Evolutionary conservation across 208 protist genomes (phyloP), one percentile per base, ranked within the genome.

Genomic region (Trypanosoma scelopori): DNA sequence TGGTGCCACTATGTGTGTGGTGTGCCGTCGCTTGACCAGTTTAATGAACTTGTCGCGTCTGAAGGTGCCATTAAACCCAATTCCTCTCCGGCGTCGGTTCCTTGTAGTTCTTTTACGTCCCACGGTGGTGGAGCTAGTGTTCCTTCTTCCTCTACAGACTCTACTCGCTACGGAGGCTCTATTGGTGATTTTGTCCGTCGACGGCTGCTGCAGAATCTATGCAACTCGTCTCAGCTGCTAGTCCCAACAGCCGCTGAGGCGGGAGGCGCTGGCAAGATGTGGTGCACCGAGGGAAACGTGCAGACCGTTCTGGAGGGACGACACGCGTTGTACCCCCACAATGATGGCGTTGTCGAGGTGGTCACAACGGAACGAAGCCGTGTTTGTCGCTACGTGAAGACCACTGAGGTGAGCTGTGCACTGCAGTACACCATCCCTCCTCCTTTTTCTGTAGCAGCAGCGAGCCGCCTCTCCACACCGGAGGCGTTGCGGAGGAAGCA

Each of bases 271-370:
- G 30, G 30, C 22, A 42, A 42, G 52, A 25, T 65, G 18, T 65
- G 47, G 16, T 32, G 25, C 46, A 50, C 49, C 45, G 49, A 65
- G 48, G 65, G 56, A 27, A 43, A 65, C 11, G n/a, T 55, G 42
- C 59, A 68, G 5, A 69, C 69, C 4, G 55, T 71, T 9, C 65
- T 76, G 32, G 83, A 89, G 52, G 73, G 74, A n/a, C 73, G 72
- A 23, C 67, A 79, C 39, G 49, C 62, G 7, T 27, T 89, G 25
- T 85, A 84, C 52, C 83, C 83, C 20, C 73, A 76, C 69, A 65
- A 72, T 39, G 72, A 89, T 37, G 75, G 73, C n/a, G 41, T 94
- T 30, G 61, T 94, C 35, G 88, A 94, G 78, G 78, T 92, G 42
- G 79, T 82, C 50, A 79, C 78, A 25, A 89, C 83, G 1, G 65